Conservation (phyloP, 1,284 basidiomycete species). For the Ustilago tritici region DNA sequence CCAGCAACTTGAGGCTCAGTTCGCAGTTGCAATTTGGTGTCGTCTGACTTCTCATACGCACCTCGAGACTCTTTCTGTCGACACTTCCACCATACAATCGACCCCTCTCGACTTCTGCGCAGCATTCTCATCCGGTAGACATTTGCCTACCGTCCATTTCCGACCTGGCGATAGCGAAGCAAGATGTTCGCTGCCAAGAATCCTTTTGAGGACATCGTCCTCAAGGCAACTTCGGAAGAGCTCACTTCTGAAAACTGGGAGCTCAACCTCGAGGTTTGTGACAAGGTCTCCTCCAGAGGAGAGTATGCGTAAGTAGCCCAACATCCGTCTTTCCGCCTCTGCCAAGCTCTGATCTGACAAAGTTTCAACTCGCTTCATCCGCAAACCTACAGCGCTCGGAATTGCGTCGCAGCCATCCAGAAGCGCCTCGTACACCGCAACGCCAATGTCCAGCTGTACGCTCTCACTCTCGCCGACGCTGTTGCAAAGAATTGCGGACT, state of each 20-base stretch:
- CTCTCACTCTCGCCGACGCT: slow-evolving; percentile 74
- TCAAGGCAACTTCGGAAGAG: slow-evolving; percentile 93
- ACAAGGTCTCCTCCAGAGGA: slow-evolving; percentile 91
- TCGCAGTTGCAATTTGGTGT: background rate
- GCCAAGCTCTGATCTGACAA: slow-evolving; percentile 1
- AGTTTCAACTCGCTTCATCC: slow-evolving; percentile 3
- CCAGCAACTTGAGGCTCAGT: slow-evolving; percentile 8
- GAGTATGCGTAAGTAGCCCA: slow-evolving; percentile 47
- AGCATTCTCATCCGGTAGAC: background rate
- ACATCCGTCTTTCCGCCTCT: background rate
- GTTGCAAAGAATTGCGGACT: slow-evolving; percentile 87
- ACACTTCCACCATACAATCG: background rate
- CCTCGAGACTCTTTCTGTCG: background rate
- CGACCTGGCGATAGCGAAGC: background rate
- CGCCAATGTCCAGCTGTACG: slow-evolving; percentile 95
- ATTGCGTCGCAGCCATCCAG: slow-evolving; percentile 84
- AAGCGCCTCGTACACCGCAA: slow-evolving; percentile 93
- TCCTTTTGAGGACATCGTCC: slow-evolving; percentile 93
- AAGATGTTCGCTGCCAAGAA: slow-evolving; percentile 73
- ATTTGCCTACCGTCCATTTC: background rate
- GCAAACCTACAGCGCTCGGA: slow-evolving; percentile 77
- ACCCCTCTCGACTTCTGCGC: background rate
- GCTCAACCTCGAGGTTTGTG: slow-evolving; percentile 91
- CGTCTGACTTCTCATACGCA: background rate
- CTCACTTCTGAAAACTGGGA: slow-evolving; percentile 96